phyloP scores from a whole-genome alignment of 2,329 filamentous ascomycete genomes.

The Berkeleyomyces rouxiae region DNA sequence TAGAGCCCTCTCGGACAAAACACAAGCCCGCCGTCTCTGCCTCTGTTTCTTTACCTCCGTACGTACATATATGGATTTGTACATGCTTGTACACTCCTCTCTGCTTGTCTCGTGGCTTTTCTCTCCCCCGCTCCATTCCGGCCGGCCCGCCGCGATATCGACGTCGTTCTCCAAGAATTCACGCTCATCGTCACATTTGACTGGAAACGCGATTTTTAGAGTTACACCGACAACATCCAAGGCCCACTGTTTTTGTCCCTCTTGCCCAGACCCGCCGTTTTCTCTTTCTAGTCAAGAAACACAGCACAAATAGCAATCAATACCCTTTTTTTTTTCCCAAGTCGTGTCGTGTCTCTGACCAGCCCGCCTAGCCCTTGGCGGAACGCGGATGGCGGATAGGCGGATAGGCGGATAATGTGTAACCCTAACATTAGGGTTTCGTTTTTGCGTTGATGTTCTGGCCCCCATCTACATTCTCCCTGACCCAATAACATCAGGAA shows the following conservation, averaged over 20 bases:
- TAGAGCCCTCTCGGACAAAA: background rate
- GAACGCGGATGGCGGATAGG: constrained; percentile 8
- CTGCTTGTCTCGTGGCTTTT: background rate
- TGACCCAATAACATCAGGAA: background rate
- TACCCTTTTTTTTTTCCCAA: background rate
- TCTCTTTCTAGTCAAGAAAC: too few species aligned
- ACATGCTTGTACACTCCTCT: background rate
- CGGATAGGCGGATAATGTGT: constrained; percentile 6
- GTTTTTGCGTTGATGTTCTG: background rate
- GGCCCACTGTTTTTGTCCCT: too few species aligned
- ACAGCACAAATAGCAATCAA: too few species aligned
- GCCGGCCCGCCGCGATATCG: background rate
- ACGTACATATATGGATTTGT: background rate
- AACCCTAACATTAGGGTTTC: background rate
- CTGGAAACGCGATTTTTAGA: too few species aligned
- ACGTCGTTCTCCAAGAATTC: background rate
- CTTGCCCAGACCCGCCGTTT: too few species aligned
- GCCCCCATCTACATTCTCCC: background rate
- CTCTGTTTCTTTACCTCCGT: background rate
- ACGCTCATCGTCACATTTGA: too few species aligned
- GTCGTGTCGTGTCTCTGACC: background rate
- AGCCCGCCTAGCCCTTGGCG: background rate
- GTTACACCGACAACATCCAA: too few species aligned
- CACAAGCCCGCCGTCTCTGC: background rate
- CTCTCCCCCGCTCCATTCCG: background rate